Base-by-base conservation (phyloP, 2,329 filamentous ascomycete genomes). In the Alternaria burnsii region DNA sequence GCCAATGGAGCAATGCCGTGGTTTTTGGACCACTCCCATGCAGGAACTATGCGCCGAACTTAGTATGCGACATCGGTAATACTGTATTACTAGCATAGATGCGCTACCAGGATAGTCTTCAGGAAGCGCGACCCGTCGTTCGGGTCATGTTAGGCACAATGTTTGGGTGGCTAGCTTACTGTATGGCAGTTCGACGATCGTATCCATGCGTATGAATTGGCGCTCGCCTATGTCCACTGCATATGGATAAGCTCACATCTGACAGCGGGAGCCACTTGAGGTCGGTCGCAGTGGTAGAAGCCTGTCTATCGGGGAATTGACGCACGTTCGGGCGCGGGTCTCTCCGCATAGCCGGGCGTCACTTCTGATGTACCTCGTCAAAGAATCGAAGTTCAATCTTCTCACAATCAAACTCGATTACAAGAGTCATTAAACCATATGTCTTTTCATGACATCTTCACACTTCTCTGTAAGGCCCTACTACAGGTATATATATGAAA, bases 41-140 rank as follows among this genome's bases (percentile, higher is more conserved):
- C 70, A 73, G 63, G 68, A 73, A 71, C 70, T 65, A 68, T 65
- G 61, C 68, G 69, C 71, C 67, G 62, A 73, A 72, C 70, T 46
- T 59, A 47, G 52, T 61, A 54, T 44, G 55, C 53, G 46, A 64
- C 61, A 56, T 65, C 64, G 57, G 55, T 59, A 51, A 36, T 53
- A 55, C 52, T 62, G 59, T 61, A 47, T 41, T 34, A 52, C 26
- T 61, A 59, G 51, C 41, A 40, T 24, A 36, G 52, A 58, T 56
- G 55, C 38, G 54, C 58, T 24, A 44, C 58, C 43, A 18, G 54
- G 42, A 48, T 47, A 18, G 5, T 47, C 18, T 53, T 34, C 30
- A 54, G 10, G 34, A 58, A 26, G 32, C 22, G 34, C 46, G 26
- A 47, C 50, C 48, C 55, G 28, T 48, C 38, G 41, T 58, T 46